Evolutionary conservation across 2,329 filamentous ascomycete genomes (phyloP).

Genomic region (Dactylellina cionopaga): DNA sequence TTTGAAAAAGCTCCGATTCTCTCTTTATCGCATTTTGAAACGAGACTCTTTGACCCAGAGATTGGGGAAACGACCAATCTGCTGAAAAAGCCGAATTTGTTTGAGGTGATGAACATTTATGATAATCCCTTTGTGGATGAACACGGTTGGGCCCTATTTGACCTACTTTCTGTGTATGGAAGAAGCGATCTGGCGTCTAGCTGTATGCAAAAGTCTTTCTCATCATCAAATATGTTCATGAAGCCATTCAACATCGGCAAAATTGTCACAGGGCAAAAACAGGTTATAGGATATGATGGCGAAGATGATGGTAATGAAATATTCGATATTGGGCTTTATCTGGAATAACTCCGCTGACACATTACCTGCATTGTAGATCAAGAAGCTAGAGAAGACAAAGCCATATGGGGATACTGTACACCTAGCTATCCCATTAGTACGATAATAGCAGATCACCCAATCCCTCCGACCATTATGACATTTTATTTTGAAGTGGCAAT

Average conservation of each 20-base stretch:
- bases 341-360: too few relatives aligned
- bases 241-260: neutral
- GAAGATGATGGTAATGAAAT: too few relatives aligned
- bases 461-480: neutral
- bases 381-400: too few relatives aligned
- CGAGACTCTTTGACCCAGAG: neutral
- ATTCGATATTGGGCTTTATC: too few relatives aligned
- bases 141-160: slow-evolving; percentile 13
- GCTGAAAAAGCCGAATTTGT: neutral
- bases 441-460: slow-evolving; percentile 12
- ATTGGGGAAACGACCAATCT: neutral
- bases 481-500: slow-evolving; percentile 28
- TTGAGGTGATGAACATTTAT: neutral
- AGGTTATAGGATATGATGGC: neutral
- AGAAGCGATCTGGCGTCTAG: neutral
- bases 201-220: neutral
- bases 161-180: neutral
- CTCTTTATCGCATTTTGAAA: slow-evolving; percentile 17
- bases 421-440: neutral
- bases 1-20: neutral
- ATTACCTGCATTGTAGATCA: too few relatives aligned
- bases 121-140: neutral
- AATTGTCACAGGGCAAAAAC: neutral
- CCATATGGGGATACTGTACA: too few relatives aligned
- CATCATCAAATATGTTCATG: neutral